A percentile compares a stretch with the other conserved stretches of the same genome.
phyloP scores from a whole-genome alignment of 441 rosid species.

The Bocquillonia castaneifolia region DNA sequence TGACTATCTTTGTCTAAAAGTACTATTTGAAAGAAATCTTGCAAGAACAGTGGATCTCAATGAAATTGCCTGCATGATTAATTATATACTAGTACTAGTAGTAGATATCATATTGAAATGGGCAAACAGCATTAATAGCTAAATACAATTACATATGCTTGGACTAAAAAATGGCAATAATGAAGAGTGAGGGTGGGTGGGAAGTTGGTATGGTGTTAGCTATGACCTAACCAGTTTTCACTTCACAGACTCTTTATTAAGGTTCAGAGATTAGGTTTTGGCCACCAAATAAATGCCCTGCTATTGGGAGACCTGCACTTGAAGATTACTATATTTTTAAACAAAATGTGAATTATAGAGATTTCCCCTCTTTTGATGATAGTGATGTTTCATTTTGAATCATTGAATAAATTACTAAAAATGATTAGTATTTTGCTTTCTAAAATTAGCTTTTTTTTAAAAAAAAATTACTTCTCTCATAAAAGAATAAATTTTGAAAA shows the following conservation, averaged over 20 bases:
- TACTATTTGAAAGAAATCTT: neutral
- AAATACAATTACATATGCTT: neutral
- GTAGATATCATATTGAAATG: neutral
- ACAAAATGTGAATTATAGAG: neutral
- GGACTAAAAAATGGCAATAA: neutral
- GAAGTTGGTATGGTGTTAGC: conserved; percentile 11
- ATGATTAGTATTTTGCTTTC: neutral
- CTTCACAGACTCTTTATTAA: neutral
- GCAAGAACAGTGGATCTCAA: neutral
- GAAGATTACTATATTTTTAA: neutral
- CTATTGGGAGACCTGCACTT: neutral
- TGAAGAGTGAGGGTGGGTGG: neutral
- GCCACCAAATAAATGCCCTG: conserved; percentile 18
- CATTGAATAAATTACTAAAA: neutral
- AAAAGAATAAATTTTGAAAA: too few relatives aligned
- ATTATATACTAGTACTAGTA: too few relatives aligned
- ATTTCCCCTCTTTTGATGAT: neutral
- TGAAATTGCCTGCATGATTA: neutral
- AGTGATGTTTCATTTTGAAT: neutral
- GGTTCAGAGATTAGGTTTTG: conserved; percentile 6
- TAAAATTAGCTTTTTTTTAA: too few relatives aligned
- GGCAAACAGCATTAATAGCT: neutral
- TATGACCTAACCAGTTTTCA: neutral
- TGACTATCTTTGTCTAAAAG: neutral
- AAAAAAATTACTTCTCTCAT: too few relatives aligned